Evolutionary conservation across 2,329 filamentous ascomycete species (phyloP).

Genomic region (Aspergillus calidoustus): DNA sequence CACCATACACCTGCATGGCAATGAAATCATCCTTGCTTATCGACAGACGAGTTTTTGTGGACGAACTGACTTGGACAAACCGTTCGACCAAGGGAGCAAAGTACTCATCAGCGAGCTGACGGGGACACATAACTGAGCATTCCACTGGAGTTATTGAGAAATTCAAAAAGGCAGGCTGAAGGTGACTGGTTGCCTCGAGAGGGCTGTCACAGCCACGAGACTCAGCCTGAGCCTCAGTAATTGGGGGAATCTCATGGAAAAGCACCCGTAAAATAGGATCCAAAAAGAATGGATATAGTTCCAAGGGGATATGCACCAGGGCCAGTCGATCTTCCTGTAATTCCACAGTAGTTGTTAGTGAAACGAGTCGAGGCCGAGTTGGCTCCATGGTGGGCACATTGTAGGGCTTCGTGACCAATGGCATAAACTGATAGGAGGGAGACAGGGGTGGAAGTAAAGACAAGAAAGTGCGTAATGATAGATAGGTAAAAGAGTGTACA

Average conservation of each 20-base stretch:
- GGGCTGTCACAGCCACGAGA: conserved; percentile 37
- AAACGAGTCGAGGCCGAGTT: conserved; percentile 16
- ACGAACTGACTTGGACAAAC: conserved; percentile 55
- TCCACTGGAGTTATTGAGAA: conserved; percentile 91
- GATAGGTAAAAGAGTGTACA: background rate
- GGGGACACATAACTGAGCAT: conserved; percentile 88
- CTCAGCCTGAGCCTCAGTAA: conserved; percentile 47
- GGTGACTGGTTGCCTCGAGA: conserved; percentile 43
- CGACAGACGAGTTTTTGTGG: conserved; percentile 60
- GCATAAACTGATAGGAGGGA: background rate
- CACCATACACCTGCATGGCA: conserved; percentile 86
- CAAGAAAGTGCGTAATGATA: background rate
- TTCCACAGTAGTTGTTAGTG: conserved; percentile 24
- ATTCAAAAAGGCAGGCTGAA: conserved; percentile 82
- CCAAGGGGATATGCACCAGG: conserved; percentile 86
- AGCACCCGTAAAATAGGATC: conserved; percentile 87
- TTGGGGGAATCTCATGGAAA: conserved; percentile 61
- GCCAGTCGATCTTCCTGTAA: conserved; percentile 80
- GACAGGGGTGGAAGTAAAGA: background rate
- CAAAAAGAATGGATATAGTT: conserved; percentile 76
- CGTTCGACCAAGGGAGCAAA: conserved; percentile 73
- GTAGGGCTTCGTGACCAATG: background rate
- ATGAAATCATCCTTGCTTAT: conserved; percentile 85
- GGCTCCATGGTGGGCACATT: conserved; percentile 5
- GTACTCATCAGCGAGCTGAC: conserved; percentile 71